Evolutionary conservation across 768 basidiomycete species (phyloP).

Genomic region (Piloderma croceum): DNA sequence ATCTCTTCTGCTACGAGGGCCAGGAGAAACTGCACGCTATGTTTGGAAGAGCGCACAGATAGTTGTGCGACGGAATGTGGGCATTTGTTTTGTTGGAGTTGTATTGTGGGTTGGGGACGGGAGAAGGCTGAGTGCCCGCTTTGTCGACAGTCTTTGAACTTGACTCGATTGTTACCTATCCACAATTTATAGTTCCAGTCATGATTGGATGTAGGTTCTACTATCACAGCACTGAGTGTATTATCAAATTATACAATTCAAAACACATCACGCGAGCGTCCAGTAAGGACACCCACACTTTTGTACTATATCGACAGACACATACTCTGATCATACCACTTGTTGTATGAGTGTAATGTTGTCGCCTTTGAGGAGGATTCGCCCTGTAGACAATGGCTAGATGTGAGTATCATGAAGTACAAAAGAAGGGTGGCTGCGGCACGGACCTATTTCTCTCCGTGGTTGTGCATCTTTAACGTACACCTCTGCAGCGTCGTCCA

Average conservation of each 20-base stretch:
- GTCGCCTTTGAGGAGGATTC: conserved; percentile 94
- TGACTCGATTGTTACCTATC: conserved; percentile 69
- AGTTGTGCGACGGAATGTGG: conserved; percentile 85
- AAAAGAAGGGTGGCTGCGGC: conserved; percentile 3
- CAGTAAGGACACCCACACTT: too few species aligned
- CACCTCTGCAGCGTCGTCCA: conserved; percentile 91
- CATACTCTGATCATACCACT: conserved; percentile 24
- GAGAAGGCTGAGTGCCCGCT: conserved; percentile 91
- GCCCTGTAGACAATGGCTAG: conserved; percentile 46
- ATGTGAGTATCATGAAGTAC: conserved; percentile 3
- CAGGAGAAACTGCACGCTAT: conserved; percentile 72
- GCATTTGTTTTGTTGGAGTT: conserved; percentile 86
- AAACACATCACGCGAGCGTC: too few species aligned
- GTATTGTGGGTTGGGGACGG: conserved; percentile 82
- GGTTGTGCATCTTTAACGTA: conserved; percentile 88
- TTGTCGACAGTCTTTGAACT: conserved; percentile 70
- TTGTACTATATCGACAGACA: too few species aligned
- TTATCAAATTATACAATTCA: too few species aligned
- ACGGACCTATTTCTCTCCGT: conserved; percentile 73
- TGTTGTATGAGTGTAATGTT: conserved; percentile 98
- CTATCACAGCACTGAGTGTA: too few species aligned
- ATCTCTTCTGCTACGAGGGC: conserved; percentile 51
- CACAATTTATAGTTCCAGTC: conserved; percentile 70
- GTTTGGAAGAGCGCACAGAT: conserved; percentile 77
- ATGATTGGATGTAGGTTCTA: too few species aligned